phyloP scores from a whole-genome alignment of 441 rosid species.

The Erysimum cheiri region DNA sequence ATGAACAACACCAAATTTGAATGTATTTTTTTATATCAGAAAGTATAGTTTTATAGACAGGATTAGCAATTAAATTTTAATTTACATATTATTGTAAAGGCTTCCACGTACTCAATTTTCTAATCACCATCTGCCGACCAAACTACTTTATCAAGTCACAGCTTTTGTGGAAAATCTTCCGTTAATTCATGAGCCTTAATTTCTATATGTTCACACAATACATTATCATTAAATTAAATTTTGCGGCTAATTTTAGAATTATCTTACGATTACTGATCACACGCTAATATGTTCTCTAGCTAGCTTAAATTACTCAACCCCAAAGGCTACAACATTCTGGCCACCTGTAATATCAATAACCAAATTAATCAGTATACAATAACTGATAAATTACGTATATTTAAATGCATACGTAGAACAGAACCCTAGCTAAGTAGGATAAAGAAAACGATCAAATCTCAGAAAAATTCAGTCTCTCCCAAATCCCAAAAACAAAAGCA shows the following conservation, averaged over 20 bases:
- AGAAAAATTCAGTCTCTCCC: slow-evolving; percentile 27
- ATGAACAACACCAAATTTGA: not conserved
- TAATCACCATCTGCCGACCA: slow-evolving; percentile 39
- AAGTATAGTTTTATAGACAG: not conserved
- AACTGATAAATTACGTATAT: not conserved
- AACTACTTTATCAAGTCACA: slow-evolving; percentile 39
- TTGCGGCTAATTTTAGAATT: slow-evolving; percentile 34
- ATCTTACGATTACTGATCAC: slow-evolving; percentile 19
- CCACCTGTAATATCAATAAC: not conserved
- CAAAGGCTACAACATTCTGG: not conserved
- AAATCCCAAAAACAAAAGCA: slow-evolving; percentile 42
- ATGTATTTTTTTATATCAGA: not conserved
- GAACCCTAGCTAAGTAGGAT: slow-evolving; percentile 27
- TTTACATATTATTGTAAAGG: not conserved
- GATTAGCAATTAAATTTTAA: not conserved
- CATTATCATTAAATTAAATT: not conserved
- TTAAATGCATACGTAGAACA: slow-evolving; percentile 17
- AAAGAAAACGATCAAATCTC: slow-evolving; percentile 43
- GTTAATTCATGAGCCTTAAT: slow-evolving; percentile 21
- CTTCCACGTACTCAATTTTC: slow-evolving; percentile 13
- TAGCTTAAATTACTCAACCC: not conserved
- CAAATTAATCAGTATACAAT: not conserved
- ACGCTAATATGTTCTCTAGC: slow-evolving; percentile 14
- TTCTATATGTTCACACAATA: slow-evolving; percentile 28
- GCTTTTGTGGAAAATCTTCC: slow-evolving; percentile 40